These are phyloP conservation scores for Roridomyces roridus DNA, from an alignment of 768 basidiomycete species.

Conservation along the genomic window DNA sequence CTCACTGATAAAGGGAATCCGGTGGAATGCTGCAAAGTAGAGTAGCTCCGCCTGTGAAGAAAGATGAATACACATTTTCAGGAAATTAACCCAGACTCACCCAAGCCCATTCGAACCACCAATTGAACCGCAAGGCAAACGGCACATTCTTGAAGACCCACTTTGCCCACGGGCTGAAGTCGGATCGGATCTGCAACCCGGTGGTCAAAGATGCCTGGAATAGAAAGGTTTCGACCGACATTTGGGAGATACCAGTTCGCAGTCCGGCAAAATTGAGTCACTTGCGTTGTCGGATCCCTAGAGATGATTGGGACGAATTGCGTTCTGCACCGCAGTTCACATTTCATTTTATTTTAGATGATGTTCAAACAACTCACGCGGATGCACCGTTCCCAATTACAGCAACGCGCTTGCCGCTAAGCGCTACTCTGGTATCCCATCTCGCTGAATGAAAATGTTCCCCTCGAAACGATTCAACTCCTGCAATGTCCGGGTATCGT, in stretches of 20 bases:
- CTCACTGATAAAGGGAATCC: not conserved
- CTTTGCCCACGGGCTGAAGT: constrained; percentile 38
- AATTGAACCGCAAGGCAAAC: constrained; percentile 35
- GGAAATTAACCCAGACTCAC: constrained; percentile 3
- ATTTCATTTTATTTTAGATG: not conserved
- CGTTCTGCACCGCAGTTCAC: constrained; percentile 38
- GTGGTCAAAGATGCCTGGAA: no score
- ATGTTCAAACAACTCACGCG: constrained; percentile 41
- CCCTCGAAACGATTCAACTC: constrained; percentile 50
- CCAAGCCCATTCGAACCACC: constrained; percentile 23
- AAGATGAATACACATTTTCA: not conserved
- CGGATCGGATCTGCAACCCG: constrained; percentile 21
- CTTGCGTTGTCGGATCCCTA: constrained; percentile 42
- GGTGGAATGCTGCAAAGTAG: not conserved
- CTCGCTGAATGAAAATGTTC: constrained; percentile 56
- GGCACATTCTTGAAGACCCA: constrained; percentile 50
- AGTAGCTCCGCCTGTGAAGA: constrained; percentile 4
- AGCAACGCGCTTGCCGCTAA: constrained; percentile 55
- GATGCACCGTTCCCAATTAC: constrained; percentile 66
- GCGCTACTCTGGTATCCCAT: constrained; percentile 49
- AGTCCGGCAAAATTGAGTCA: constrained; percentile 58
- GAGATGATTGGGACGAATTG: constrained; percentile 57
- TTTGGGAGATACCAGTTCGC: constrained; percentile 54
- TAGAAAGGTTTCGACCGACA: no score
- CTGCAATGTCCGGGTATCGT: constrained; percentile 39